Evolutionary conservation across 2,329 filamentous ascomycete species (phyloP).

Genomic region (Chaetomiaceae sp.): DNA sequence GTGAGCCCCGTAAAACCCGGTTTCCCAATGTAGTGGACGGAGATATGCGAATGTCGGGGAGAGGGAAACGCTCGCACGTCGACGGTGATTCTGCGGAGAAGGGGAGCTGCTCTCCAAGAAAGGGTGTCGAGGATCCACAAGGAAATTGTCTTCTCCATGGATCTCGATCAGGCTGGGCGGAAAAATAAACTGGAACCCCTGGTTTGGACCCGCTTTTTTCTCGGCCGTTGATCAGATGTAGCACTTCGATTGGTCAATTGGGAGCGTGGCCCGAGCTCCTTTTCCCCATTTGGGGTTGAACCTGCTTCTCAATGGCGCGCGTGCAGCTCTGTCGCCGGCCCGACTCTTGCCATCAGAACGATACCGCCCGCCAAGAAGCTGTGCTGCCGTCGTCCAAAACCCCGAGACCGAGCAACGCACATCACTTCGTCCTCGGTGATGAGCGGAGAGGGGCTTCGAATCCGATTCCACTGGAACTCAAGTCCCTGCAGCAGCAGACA

Average conservation of each 20-base stretch:
- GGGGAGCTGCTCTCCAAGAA: not conserved
- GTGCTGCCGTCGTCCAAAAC: no score
- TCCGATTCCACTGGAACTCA: no score
- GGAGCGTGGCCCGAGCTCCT: no score
- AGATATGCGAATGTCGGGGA: not conserved
- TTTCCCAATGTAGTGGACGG: not conserved
- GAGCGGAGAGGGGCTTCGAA: no score
- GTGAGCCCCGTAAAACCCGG: not conserved
- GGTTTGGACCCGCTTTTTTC: constrained; percentile 1
- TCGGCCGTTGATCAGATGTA: not conserved
- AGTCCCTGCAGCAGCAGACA: no score
- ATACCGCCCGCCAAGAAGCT: no score
- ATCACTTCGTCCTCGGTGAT: no score
- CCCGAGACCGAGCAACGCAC: no score
- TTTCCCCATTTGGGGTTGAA: no score
- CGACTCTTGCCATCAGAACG: no score
- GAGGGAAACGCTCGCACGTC: not conserved
- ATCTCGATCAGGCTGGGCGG: not conserved
- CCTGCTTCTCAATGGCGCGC: no score
- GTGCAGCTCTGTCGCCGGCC: no score
- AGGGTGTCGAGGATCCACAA: constrained; percentile 17
- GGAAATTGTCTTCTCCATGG: constrained; percentile 22
- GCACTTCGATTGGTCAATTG: not conserved
- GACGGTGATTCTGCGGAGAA: constrained; percentile 10
- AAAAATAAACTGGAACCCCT: constrained; percentile 5